Conservation (phyloP, 306 rosid genomes). For the Citrullus mucosospermus region DNA sequence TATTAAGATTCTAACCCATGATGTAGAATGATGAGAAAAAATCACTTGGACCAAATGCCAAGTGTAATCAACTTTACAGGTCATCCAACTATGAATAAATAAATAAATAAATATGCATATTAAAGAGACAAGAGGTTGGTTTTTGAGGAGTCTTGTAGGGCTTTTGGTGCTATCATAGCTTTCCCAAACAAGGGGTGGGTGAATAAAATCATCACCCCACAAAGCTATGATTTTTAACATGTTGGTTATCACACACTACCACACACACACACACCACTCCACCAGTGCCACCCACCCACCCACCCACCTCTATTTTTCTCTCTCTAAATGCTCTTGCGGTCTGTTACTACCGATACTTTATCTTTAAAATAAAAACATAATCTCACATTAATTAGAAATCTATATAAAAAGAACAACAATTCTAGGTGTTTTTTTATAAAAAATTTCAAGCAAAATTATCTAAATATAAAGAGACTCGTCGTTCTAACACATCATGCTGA, state of each 20-base stretch:
- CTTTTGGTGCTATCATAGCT: slow-evolving; percentile 24
- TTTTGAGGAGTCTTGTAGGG: slow-evolving; percentile 11
- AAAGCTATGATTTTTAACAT: neutral
- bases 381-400: neutral
- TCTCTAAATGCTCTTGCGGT: neutral
- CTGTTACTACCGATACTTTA: neutral
- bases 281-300: neutral
- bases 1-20: slow-evolving; percentile 4
- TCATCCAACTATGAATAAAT: neutral
- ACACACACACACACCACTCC: neutral
- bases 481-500: slow-evolving; percentile 26
- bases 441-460: too few species aligned
- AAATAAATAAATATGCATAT: neutral
- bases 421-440: too few species aligned
- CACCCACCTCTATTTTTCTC: neutral
- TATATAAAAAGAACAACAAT: too few species aligned
- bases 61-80: slow-evolving; percentile 18
- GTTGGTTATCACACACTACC: neutral
- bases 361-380: neutral
- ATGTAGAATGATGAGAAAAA: neutral
- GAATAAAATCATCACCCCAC: slow-evolving; percentile 2
- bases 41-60: slow-evolving; percentile 8
- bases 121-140: neutral
- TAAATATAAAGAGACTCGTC: neutral
- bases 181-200: slow-evolving; percentile 7